phyloP scores from a whole-genome alignment of 164 flowering plant genomes.

The Vitis riparia region DNA sequence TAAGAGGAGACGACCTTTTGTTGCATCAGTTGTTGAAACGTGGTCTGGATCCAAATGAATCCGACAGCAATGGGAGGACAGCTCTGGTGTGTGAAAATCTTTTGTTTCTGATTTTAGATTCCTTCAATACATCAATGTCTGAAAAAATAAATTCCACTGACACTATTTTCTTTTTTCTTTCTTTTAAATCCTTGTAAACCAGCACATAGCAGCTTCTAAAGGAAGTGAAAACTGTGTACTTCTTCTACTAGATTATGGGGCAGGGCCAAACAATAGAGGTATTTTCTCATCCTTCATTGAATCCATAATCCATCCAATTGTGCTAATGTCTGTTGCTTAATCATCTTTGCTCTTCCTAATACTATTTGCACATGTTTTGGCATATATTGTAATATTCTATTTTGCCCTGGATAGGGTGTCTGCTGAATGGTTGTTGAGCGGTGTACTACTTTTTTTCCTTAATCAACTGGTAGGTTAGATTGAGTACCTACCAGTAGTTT shows the following conservation, averaged over 20 bases:
- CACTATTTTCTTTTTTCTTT: not conserved
- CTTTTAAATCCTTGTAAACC: constrained; percentile 15
- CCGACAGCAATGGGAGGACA: constrained; percentile 75
- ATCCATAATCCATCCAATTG: not conserved
- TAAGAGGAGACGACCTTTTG: constrained; percentile 73
- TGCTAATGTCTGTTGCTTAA: too few species aligned
- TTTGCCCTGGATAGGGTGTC: too few species aligned
- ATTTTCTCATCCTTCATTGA: constrained; percentile 10
- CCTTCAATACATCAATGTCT: not conserved
- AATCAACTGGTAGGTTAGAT: too few species aligned
- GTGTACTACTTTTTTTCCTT: too few species aligned
- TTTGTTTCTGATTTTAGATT: not conserved
- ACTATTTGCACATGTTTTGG: too few species aligned
- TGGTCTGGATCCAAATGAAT: constrained; percentile 86
- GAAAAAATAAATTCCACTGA: not conserved
- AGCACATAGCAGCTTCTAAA: constrained; percentile 85
- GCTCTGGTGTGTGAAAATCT: constrained; percentile 54
- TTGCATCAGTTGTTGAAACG: constrained; percentile 67
- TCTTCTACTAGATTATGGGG: constrained; percentile 76
- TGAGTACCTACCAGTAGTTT: too few species aligned
- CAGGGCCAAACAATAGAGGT: constrained; percentile 85
- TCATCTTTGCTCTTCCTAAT: too few species aligned
- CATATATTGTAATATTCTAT: too few species aligned
- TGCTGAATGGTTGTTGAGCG: too few species aligned
- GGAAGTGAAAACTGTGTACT: constrained; percentile 80